Conservation (phyloP, 169 alveolate species). For the Plasmodium gaboni region DNA sequence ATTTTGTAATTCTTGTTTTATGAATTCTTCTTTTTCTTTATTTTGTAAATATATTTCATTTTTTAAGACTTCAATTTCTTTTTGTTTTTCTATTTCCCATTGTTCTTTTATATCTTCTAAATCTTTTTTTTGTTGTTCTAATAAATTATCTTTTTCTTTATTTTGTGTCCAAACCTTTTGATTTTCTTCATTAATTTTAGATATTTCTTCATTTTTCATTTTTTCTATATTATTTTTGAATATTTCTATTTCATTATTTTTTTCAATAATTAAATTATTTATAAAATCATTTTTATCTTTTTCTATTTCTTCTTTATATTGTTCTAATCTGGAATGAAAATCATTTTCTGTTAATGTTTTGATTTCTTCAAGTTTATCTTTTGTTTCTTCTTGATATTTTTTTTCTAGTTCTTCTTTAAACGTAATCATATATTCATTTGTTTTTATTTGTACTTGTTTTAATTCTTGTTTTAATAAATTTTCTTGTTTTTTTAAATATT, state of each 20-base stretch:
- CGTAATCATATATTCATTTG: slow-evolving; percentile 2
- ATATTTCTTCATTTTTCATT: slow-evolving; percentile 39
- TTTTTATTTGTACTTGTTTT: slow-evolving; percentile 37
- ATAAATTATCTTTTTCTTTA: slow-evolving; percentile 6
- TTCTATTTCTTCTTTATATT: slow-evolving; percentile 69
- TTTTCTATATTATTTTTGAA: slow-evolving; percentile 26
- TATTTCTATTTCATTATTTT: slow-evolving; percentile 43
- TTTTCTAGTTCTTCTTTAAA: slow-evolving; percentile 25
- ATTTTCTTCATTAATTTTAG: slow-evolving; percentile 23
- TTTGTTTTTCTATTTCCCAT: slow-evolving; percentile 21
- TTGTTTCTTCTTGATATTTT: slow-evolving; percentile 27
- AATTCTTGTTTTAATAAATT: slow-evolving; percentile 33
- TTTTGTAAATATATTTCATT: slow-evolving; percentile 19
- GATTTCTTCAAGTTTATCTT: slow-evolving; percentile 28
- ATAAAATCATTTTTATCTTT: slow-evolving; percentile 70
- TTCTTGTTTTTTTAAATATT: slow-evolving; percentile 19
- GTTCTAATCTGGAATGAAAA: slow-evolving; percentile 47
- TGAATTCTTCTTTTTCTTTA: slow-evolving; percentile 6
- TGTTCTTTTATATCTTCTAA: slow-evolving; percentile 24
- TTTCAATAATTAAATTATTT: slow-evolving; percentile 55
- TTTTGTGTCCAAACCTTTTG: slow-evolving; percentile 18
- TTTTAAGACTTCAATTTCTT: slow-evolving; percentile 38
- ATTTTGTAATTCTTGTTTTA: slow-evolving; percentile 16
- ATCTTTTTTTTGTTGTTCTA: slow-evolving; percentile 32
- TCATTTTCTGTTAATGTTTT: slow-evolving; percentile 30